A percentile compares a stretch with the other conserved stretches of the same genome.
Conservation (phyloP, 2,329 filamentous ascomycete species). For the Fusarium nurragi region DNA sequence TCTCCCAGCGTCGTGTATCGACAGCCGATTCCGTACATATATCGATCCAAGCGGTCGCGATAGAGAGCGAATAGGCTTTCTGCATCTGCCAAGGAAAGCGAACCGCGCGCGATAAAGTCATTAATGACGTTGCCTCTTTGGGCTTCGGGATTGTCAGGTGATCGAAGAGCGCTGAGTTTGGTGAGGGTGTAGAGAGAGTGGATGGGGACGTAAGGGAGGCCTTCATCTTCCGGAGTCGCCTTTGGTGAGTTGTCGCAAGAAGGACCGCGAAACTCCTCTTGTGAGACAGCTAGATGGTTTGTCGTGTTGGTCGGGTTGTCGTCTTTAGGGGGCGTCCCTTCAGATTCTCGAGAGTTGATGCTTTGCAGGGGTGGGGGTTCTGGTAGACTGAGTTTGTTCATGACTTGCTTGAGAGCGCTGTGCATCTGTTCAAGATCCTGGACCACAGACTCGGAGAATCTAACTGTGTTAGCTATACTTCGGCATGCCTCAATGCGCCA, state of each 20-base stretch:
- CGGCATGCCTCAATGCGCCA: accelerated
- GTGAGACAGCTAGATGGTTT: conserved; percentile 18
- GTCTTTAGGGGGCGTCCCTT: conserved; percentile 40
- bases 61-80: conserved; percentile 62
- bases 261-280: conserved; percentile 38
- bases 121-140: conserved; percentile 39
- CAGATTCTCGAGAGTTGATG: conserved; percentile 33
- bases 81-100: conserved; percentile 58
- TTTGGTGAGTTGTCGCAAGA: conserved; percentile 46
- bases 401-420: conserved; percentile 38
- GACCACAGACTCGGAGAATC: conserved; percentile 34
- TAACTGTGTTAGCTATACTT: background rate
- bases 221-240: conserved; percentile 47
- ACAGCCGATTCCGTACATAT: conserved; percentile 63
- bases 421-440: conserved; percentile 43
- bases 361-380: conserved; percentile 39
- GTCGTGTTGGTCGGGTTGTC: conserved; percentile 17
- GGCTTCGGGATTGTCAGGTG: conserved; percentile 44
- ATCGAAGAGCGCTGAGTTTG: conserved; percentile 50
- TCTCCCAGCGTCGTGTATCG: conserved; percentile 60
- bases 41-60: conserved; percentile 60
- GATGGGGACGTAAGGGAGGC: conserved; percentile 51
- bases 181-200: conserved; percentile 53
- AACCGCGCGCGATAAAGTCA: conserved; percentile 52
- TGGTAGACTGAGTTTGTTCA: conserved; percentile 40